Conservation (phyloP, 257 asterid species). For the Nicotiana tomentosiformis region DNA sequence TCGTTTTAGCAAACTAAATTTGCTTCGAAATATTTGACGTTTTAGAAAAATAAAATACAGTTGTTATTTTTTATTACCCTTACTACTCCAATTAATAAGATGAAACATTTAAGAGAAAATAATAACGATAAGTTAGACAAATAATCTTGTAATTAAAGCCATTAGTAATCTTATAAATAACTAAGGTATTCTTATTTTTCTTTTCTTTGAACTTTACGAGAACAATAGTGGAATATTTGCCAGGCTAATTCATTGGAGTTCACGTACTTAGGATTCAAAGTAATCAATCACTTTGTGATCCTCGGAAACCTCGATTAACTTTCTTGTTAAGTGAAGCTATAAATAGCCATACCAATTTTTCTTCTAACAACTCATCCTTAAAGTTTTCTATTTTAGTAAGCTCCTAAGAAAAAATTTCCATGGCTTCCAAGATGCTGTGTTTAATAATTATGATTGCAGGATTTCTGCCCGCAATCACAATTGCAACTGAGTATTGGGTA, state of each 20-base stretch:
- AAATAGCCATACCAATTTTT: not conserved
- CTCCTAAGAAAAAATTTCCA: not conserved
- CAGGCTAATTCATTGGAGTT: not conserved
- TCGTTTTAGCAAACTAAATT: too few relatives aligned
- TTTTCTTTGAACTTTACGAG: not conserved
- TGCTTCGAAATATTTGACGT: too few relatives aligned
- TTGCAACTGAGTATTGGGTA: conserved; percentile 14
- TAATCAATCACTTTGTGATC: not conserved
- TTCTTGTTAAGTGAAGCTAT: not conserved
- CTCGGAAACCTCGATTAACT: not conserved
- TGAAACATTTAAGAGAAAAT: not conserved
- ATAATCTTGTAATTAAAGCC: not conserved
- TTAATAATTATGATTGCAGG: not conserved
- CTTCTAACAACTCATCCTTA: not conserved
- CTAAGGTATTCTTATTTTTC: not conserved
- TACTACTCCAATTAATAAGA: too few relatives aligned
- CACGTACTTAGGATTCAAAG: conserved; percentile 1
- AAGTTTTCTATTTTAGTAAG: not conserved
- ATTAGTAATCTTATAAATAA: too few relatives aligned
- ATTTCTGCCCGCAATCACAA: conserved; percentile 2
- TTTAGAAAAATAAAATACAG: too few relatives aligned
- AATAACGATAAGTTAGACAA: not conserved
- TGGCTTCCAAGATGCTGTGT: conserved; percentile 10
- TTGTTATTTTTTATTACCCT: too few relatives aligned
- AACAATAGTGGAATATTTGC: not conserved